Base-by-base conservation (phyloP, 2,329 filamentous ascomycete species). In the Neonectria ditissima region DNA sequence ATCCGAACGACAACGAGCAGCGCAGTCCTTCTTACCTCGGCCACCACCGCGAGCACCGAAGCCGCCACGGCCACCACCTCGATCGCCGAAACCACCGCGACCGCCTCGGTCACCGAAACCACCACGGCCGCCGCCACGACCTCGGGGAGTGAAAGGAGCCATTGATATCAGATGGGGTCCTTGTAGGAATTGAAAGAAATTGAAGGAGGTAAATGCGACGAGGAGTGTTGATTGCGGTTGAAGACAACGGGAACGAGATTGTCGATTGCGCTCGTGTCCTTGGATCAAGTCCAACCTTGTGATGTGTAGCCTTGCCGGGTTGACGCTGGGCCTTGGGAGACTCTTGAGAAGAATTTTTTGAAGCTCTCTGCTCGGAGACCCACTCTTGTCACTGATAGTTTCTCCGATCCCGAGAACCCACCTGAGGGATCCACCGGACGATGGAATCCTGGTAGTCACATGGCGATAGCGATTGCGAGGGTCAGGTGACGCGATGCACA, bases 291-390 rank as follows among this genome's bases (percentile, higher is more conserved):
- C 69, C 70, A 70, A 73, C 72, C 66, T 74, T 77, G 70, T 70
- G 67, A 67, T 74, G 66, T 73, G 63, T 72, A 75, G 71, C 72
- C 72, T 73, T 73, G 69, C 67, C 72, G 61, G 65, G 65, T 67
- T 61, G 63, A 70, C 66, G 62, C 69, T 73, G 66, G 70, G 65
- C 69, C 68, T 68, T 66, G 64, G 63, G 62, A 70, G 63, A 67
- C 66, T 62, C 59, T 69, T 62, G 66, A 66, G 69, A 74, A 78
- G 75, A 79, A 76, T 74, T 78, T 79, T 80, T 78, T 78, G 75
- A 77, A 80, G 76, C 75, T 77, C 69, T 63, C 67, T 65, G 67
- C 67, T 72, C 72, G 68, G 22, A 67, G 72, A 39, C 68, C 72
- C 72, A 73, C 67, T 62, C 63, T 65, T 68, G 56, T 30, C 22